Evolutionary conservation across 1,284 basidiomycete species (phyloP).

Genomic region (Ustilago lituana): DNA sequence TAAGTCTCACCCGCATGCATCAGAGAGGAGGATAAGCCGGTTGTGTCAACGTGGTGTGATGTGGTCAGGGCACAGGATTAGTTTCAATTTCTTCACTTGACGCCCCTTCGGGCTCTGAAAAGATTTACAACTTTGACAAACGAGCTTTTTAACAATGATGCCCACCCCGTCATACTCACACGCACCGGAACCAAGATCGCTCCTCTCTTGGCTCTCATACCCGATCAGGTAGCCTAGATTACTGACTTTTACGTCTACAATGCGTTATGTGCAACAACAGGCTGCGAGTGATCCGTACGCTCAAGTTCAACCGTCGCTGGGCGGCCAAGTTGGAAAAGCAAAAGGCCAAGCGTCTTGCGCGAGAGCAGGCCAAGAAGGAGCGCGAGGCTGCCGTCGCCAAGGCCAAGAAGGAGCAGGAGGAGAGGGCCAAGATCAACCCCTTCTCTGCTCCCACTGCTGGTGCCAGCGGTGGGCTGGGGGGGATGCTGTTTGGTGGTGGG

Average conservation of each 20-base stretch:
- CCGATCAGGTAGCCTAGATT: no score
- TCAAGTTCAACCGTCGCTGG: conserved; percentile 64
- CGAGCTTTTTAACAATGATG: conserved; percentile 67
- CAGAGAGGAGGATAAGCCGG: no score
- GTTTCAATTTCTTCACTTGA: conserved; percentile 68
- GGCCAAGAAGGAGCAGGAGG: conserved; percentile 44
- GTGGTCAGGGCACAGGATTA: conserved; percentile 61
- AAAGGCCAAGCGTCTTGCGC: conserved; percentile 27
- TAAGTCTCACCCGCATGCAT: conserved; percentile 32
- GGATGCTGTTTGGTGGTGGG: conserved; percentile 51
- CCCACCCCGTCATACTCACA: conserved; percentile 15
- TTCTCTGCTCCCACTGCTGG: conserved; percentile 30
- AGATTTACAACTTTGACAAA: conserved; percentile 63
- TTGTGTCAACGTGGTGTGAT: neutral
- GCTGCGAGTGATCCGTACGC: conserved; percentile 59
- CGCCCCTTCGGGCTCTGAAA: conserved; percentile 58
- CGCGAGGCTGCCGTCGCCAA: conserved; percentile 37
- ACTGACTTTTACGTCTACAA: conserved; percentile 4
- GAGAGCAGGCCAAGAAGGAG: conserved; percentile 38
- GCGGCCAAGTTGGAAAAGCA: conserved; percentile 65
- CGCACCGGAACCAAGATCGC: conserved; percentile 13
- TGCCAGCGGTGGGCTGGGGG: conserved; percentile 25
- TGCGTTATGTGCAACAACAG: conserved; percentile 22
- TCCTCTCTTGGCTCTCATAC: conserved; percentile 5
- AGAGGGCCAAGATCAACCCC: conserved; percentile 47